Conservation (phyloP, 768 basidiomycete genomes). For the Termitomyces bulborhizus region DNA sequence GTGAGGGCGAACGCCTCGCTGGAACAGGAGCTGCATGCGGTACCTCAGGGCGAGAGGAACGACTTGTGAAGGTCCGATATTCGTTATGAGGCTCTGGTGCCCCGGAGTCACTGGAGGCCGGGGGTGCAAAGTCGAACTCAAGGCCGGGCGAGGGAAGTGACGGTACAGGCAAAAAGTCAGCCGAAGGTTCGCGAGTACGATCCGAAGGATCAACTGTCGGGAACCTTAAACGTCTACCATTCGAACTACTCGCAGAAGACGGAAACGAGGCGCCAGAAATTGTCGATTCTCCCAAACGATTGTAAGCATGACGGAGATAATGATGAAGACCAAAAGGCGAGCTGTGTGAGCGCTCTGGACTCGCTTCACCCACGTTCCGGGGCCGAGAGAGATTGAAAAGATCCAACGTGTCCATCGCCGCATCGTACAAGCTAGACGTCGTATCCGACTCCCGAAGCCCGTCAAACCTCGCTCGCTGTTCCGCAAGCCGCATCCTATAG, state of each 20-base stretch:
- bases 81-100: neutral
- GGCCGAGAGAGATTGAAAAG: neutral
- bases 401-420: neutral
- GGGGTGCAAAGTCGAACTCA: constrained; percentile 11
- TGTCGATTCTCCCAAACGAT: neutral
- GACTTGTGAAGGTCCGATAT: neutral
- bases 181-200: neutral
- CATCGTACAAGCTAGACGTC: neutral
- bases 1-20: constrained; percentile 6
- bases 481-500: constrained; percentile 5
- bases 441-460: neutral
- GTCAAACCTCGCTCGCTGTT: neutral
- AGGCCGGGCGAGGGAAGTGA: constrained; percentile 21
- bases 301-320: neutral
- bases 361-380: neutral
- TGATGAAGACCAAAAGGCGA: neutral
- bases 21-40: neutral
- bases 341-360: neutral
- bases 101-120: neutral
- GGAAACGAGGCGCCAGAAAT: neutral
- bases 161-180: constrained; percentile 11
- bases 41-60: neutral
- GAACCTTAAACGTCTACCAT: neutral
- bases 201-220: neutral
- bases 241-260: neutral